Base-by-base conservation (phyloP, 2,329 filamentous ascomycete genomes). In the Ophiostoma australiae region DNA sequence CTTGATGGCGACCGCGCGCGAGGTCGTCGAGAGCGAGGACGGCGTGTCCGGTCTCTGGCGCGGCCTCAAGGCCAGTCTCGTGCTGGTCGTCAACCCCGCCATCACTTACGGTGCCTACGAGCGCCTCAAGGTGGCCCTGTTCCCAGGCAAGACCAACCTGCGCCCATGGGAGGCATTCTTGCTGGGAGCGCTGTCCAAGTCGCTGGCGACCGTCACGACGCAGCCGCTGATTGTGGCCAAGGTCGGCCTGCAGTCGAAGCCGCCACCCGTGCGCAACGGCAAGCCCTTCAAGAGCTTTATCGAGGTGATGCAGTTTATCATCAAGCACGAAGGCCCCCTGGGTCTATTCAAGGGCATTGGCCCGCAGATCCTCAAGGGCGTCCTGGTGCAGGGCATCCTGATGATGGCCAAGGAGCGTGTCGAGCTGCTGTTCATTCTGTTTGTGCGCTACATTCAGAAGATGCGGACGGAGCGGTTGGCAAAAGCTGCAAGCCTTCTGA, bases 371-470 rank as follows among this genome's bases (percentile, higher is more conserved):
- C 80, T 93, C 72, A 99, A 99, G 81, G 95, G 95, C 1, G 82
- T 99, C 69, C 79, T 99, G 68, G 95, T 99, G 2, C 95, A 99
- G 78, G 95, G 95, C 68, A 88, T 99, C 71, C 84, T 99, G 55
- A 99, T 99, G 95, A 99, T 97, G 93, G 95, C 93, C 67, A 99
- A 99, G 82, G 95, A 99, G 82, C 93, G 92, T 75, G 92, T 98
- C 80, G 95, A 98, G 80, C 82, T 98, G 20, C 79, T 93, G 65
- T 98, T 97, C 78, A 84, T 98, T 73, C 82, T 97, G 37, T 85
- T 99, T 69, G 89, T 97, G 80, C 88, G 92, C 76, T 97, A 95
- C 76, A 78, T 97, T 70, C 87, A 89, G 75, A 87, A 89, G 75
- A 76, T 96, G 71, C 88, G 87, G 76, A 85, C 89, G 65, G 85